phyloP scores from a whole-genome alignment of 495 filamentous ascomycete species.

The Trichoderma virens region DNA sequence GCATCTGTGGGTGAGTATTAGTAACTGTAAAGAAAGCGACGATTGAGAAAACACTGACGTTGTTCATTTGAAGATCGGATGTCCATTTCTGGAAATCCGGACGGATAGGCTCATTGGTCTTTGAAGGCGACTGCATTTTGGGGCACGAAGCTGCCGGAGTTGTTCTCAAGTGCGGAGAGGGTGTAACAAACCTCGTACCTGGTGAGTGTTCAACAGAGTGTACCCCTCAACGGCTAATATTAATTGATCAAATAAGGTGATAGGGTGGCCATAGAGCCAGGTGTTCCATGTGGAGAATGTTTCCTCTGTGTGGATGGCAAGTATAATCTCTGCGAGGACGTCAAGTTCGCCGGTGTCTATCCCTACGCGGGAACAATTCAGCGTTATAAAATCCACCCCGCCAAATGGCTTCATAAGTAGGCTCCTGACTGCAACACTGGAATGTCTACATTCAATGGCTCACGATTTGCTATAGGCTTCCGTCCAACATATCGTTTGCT shows the following conservation, averaged over 20 bases:
- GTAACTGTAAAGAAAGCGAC: not conserved
- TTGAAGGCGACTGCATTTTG: constrained; percentile 37
- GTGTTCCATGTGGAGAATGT: constrained; percentile 38
- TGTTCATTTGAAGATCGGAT: constrained; percentile 20
- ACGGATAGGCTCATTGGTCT: constrained; percentile 35
- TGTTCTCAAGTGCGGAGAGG: constrained; percentile 37
- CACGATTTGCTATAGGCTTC: constrained; percentile 22
- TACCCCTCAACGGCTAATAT: not conserved
- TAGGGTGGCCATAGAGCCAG: constrained; percentile 42
- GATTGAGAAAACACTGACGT: not conserved
- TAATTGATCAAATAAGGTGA: constrained; percentile 24
- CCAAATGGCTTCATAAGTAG: constrained; percentile 40
- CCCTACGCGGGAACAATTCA: constrained; percentile 51
- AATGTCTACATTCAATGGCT: not conserved
- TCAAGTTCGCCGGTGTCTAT: constrained; percentile 49
- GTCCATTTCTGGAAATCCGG: constrained; percentile 42
- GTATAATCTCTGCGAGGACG: constrained; percentile 43
- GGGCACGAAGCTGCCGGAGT: constrained; percentile 44
- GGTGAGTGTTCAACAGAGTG: constrained; percentile 19
- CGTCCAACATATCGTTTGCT: constrained; percentile 32
- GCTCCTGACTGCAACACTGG: not conserved
- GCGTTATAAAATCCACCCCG: constrained; percentile 51
- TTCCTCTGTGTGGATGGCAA: constrained; percentile 37
- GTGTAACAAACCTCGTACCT: constrained; percentile 31
- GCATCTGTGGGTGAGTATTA: constrained; percentile 34